Evolutionary conservation across 495 filamentous ascomycete species (phyloP), one percentile per base, ranked within the genome.

Genomic region (Bombardia bombarda): DNA sequence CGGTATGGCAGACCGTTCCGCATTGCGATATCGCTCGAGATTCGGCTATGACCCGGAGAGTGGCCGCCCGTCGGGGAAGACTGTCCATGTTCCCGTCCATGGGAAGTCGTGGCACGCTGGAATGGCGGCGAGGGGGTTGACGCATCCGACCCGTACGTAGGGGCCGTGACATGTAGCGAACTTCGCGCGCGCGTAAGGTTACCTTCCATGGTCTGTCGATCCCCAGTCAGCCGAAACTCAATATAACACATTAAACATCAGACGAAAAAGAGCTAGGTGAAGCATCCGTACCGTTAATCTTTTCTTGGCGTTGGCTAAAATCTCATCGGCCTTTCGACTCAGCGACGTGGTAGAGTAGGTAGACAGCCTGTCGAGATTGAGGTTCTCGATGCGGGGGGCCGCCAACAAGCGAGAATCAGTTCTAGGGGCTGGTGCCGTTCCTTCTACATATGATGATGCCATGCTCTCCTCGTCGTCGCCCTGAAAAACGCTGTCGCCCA

Each of bases 151-250:
- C 70, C 58, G n/a, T 79, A 74, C 3, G 70, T 68, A 19, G 79
- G 74, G 12, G 79, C 71, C 6, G 74, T 72, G n/a, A 72, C 61
- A 40, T 75, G 73, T 19, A 90, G 69, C 3, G 86, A 80, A 42
- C 78, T 83, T 40, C 89, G 79, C 17, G 88, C 89, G 24, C 87
- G 79, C 38, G 72, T 82, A 18, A 95, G 65, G 55, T 95, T 95
- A 14, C 82, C 86, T 63, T 95, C 89, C 86, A 95, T 93, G 14
- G 87, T 80, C 89, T 95, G 52, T 4, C n/a, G n/a, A n/a, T n/a
- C n/a, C 5, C 3, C 10, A 5, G 23, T 56, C 25, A 53, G 47
- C 39, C 22, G 24, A 33, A 31, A 34, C 21, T 7, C 10, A 13
- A n/a, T n/a, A n/a, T n/a, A n/a, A n/a, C n/a, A n/a, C n/a, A n/a